A percentile compares a stretch with the other conserved stretches of the same genome.
phyloP scores from a whole-genome alignment of 2,329 filamentous ascomycete species.

The Cordyceps cicadae region DNA sequence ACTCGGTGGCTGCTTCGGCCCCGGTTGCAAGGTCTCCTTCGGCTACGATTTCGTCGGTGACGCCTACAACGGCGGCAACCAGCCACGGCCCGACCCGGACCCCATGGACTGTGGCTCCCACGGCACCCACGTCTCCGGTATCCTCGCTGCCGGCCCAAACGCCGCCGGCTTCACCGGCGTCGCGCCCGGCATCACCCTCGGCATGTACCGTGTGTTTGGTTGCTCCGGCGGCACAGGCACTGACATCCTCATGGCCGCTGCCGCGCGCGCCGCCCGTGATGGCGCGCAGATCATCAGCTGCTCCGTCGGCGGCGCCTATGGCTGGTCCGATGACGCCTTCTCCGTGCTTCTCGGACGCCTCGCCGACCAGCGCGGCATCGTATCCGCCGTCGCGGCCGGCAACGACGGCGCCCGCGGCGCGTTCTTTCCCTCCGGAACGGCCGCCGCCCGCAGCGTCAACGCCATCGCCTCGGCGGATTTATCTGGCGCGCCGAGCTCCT shows the following conservation, averaged over 20 bases:
- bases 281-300: slow-evolving; percentile 27
- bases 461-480: slow-evolving; percentile 14
- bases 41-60: slow-evolving; percentile 41
- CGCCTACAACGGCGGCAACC: slow-evolving; percentile 18
- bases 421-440: slow-evolving; percentile 12
- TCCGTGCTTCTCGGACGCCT: neutral
- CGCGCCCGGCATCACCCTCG: slow-evolving; percentile 47
- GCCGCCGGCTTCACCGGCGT: slow-evolving; percentile 48
- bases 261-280: slow-evolving; percentile 35
- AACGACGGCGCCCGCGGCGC: slow-evolving; percentile 21
- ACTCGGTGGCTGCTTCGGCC: slow-evolving; percentile 44
- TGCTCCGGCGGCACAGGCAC: slow-evolving; percentile 42
- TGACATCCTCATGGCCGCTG: slow-evolving; percentile 34
- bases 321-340: slow-evolving; percentile 21
- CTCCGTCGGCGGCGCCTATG: slow-evolving; percentile 20
- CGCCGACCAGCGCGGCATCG: slow-evolving; percentile 13
- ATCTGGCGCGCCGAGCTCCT: slow-evolving; percentile 41
- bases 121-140: slow-evolving; percentile 38
- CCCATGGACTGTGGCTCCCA: slow-evolving; percentile 35
- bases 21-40: slow-evolving; percentile 37
- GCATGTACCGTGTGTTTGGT: slow-evolving; percentile 50
- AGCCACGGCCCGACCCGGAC: slow-evolving; percentile 30
- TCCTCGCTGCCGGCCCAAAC: slow-evolving; percentile 48
- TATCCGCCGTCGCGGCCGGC: slow-evolving; percentile 15
- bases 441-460: slow-evolving; percentile 13